phyloP scores from a whole-genome alignment of 768 basidiomycete genomes.

The Suillus brevipes region DNA sequence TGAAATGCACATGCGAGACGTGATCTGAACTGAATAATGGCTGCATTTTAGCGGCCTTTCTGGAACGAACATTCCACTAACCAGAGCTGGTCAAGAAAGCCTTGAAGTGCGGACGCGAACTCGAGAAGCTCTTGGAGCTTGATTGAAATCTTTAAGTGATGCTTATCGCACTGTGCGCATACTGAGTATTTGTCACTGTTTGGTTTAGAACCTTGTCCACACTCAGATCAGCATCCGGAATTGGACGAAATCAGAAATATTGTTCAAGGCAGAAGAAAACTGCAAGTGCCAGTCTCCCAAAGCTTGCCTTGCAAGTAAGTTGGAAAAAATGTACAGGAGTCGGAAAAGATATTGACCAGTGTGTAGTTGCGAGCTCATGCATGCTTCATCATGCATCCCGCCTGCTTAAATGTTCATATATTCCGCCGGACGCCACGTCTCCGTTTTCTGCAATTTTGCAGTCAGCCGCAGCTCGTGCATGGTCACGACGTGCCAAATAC shows the following conservation, averaged over 20 bases:
- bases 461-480: constrained; percentile 52
- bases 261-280: constrained; percentile 4
- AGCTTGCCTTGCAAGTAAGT: constrained; percentile 12
- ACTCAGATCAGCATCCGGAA: not conserved
- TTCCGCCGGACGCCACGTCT: constrained; percentile 12
- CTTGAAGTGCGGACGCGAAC: not conserved
- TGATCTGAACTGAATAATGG: not conserved
- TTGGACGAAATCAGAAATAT: constrained; percentile 1
- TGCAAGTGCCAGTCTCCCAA: constrained; percentile 5
- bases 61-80: not conserved
- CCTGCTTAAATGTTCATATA: constrained; percentile 18
- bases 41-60: not conserved
- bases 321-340: not conserved
- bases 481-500: constrained; percentile 34
- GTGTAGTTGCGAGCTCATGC: constrained; percentile 30
- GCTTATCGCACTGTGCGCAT: not conserved
- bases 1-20: not conserved
- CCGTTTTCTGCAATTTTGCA: constrained; percentile 44
- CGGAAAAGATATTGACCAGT: not conserved
- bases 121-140: not conserved
- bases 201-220: not conserved
- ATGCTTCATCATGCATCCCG: constrained; percentile 42
- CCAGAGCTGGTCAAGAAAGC: not conserved
- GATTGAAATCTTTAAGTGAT: not conserved
- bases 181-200: not conserved